These are phyloP conservation scores for Starmerella cellae DNA, from an alignment of 805 yeast genomes.

Conservation along the genomic window DNA sequence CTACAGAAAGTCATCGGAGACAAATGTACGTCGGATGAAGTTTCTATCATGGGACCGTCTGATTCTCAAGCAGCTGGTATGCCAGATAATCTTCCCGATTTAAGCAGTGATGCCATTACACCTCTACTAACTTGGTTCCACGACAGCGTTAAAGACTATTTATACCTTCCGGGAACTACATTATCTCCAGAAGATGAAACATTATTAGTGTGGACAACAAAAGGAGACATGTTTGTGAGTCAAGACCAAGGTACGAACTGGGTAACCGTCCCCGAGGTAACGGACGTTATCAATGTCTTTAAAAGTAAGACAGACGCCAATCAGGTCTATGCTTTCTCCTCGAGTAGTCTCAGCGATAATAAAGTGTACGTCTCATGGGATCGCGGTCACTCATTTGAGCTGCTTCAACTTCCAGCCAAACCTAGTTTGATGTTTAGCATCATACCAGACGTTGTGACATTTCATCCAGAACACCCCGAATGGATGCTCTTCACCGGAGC, in stretches of 20 bases:
- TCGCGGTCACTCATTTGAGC: conserved; percentile 48
- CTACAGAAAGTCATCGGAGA: too few species aligned
- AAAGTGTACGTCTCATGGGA: conserved; percentile 48
- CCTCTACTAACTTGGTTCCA: too few species aligned
- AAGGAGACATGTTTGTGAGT: conserved; percentile 46
- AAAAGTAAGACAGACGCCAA: conserved; percentile 51
- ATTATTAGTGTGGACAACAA: conserved; percentile 44
- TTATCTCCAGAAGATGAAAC: conserved; percentile 44
- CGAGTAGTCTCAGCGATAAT: conserved; percentile 35
- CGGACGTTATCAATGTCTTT: conserved; percentile 31
- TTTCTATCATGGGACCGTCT: too few species aligned
- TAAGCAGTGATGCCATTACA: too few species aligned
- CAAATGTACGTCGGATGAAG: too few species aligned
- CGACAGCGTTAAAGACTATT: conserved; percentile 42
- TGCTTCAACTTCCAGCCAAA: conserved; percentile 39
- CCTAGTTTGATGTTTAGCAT: conserved; percentile 29
- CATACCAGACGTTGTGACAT: conserved; percentile 34
- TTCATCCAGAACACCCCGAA: conserved; percentile 44
- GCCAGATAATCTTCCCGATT: too few species aligned
- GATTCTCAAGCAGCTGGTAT: too few species aligned
- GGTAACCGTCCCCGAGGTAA: conserved; percentile 4
- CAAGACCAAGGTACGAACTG: conserved; percentile 53
- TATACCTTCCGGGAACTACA: conserved; percentile 45
- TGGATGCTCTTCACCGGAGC: conserved; percentile 61
- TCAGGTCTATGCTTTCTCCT: conserved; percentile 42